Evolutionary conservation across 352 stramenopile genomes (phyloP).

Genomic region (Phytophthora lateralis): DNA sequence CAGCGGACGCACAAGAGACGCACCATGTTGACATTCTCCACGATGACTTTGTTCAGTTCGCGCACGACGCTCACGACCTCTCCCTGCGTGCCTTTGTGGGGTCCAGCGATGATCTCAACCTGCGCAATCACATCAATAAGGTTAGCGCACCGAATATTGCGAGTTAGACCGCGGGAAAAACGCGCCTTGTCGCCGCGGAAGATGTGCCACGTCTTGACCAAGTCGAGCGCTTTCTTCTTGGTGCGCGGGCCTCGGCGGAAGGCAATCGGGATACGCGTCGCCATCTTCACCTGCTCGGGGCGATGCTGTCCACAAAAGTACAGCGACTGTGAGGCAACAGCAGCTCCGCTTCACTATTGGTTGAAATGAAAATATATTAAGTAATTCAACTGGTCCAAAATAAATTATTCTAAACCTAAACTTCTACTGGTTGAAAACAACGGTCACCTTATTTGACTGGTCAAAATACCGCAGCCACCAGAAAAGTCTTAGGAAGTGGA

Average conservation of each 20-base stretch:
- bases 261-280: constrained; percentile 76
- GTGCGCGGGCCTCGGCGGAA: constrained; percentile 77
- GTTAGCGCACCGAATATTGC: constrained; percentile 1
- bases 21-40: constrained; percentile 91
- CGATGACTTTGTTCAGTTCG: constrained; percentile 78
- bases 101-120: constrained; percentile 84
- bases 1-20: constrained; percentile 3
- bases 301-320: constrained; percentile 35
- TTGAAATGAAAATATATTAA: constrained; percentile 4
- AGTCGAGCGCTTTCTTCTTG: constrained; percentile 81
- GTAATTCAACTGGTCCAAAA: neutral
- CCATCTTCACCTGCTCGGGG: constrained; percentile 43
- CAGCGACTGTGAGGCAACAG: neutral
- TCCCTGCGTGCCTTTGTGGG: constrained; percentile 85
- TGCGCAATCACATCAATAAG: constrained; percentile 15
- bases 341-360: constrained; percentile 18
- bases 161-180: constrained; percentile 1
- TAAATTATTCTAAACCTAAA: neutral
- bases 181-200: constrained; percentile 75
- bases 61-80: constrained; percentile 75
- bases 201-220: constrained; percentile 86
- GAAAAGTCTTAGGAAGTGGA: constrained; percentile 34
- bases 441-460: neutral
- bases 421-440: neutral
- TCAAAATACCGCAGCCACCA: constrained; percentile 38